Percentiles rank a stretch among this genome's conserved stretches.
Evolutionary conservation across 495 filamentous ascomycete species (phyloP).

Genomic region (Neurospora sp.): DNA sequence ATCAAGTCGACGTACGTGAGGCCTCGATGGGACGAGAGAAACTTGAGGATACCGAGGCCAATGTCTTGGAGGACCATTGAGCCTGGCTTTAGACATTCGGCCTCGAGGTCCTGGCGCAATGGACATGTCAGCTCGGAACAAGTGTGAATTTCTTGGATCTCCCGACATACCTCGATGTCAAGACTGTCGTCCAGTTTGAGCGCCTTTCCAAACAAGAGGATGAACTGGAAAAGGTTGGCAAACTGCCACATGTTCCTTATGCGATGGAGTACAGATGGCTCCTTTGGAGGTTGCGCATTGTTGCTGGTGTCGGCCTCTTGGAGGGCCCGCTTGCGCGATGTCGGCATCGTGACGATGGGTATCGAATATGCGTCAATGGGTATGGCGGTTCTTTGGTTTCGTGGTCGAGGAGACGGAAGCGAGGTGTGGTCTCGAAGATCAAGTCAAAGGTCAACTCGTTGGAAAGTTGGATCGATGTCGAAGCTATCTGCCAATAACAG

Average conservation of each 20-base stretch:
- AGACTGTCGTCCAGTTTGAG: slow-evolving; percentile 83
- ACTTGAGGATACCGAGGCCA: slow-evolving; percentile 82
- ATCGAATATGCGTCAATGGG: background rate
- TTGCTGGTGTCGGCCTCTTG: slow-evolving; percentile 49
- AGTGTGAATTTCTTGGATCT: background rate
- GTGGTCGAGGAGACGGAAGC: background rate
- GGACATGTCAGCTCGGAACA: background rate
- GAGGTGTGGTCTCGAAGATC: background rate
- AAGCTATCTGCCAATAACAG: background rate
- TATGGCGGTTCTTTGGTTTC: background rate
- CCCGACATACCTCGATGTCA: slow-evolving; percentile 64
- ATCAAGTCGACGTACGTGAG: slow-evolving; percentile 56
- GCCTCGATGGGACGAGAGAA: slow-evolving; percentile 86
- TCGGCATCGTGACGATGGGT: slow-evolving; percentile 34
- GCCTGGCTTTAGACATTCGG: slow-evolving; percentile 69
- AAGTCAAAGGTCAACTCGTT: background rate
- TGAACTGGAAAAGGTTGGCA: slow-evolving; percentile 87
- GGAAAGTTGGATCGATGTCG: background rate
- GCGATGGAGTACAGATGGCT: slow-evolving; percentile 47
- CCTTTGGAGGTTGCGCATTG: slow-evolving; percentile 13
- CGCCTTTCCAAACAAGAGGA: slow-evolving; percentile 75
- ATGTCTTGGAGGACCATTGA: slow-evolving; percentile 70
- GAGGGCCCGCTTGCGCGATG: slow-evolving; percentile 58
- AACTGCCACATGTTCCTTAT: slow-evolving; percentile 92
- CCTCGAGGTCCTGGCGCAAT: slow-evolving; percentile 68